Conservation (phyloP, 352 stramenopile species). For the Phytophthora aleatoria region DNA sequence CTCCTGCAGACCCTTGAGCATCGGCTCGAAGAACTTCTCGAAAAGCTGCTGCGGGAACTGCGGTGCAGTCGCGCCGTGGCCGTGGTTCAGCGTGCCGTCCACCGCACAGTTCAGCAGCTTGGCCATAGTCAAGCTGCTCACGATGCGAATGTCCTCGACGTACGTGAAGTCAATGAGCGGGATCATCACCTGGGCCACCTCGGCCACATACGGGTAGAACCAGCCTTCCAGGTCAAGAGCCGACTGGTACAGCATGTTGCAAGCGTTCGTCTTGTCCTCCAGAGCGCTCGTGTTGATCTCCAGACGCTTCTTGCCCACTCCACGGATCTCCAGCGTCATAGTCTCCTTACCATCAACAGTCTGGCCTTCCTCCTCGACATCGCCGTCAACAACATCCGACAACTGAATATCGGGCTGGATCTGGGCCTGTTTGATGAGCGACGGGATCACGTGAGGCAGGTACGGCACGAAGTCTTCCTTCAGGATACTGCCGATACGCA, state of each 20-base stretch:
- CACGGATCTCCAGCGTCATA: constrained; percentile 79
- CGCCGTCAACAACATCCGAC: constrained; percentile 62
- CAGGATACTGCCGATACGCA: constrained; percentile 86
- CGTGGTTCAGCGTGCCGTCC: constrained; percentile 72
- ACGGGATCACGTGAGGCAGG: constrained; percentile 80
- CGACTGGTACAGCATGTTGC: constrained; percentile 91
- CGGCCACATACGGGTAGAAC: constrained; percentile 85
- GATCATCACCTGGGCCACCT: constrained; percentile 77
- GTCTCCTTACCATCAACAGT: constrained; percentile 72
- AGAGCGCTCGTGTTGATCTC: constrained; percentile 89
- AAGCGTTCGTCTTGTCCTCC: constrained; percentile 87
- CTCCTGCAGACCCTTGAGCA: constrained; percentile 72
- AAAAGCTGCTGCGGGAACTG: constrained; percentile 85
- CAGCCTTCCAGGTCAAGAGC: constrained; percentile 80
- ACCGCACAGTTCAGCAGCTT: constrained; percentile 77
- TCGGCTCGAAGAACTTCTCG: constrained; percentile 74
- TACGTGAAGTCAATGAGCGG: constrained; percentile 85
- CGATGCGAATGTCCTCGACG: constrained; percentile 84
- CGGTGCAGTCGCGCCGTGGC: constrained; percentile 54
- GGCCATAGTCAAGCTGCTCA: constrained; percentile 76
- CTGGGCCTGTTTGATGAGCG: constrained; percentile 81
- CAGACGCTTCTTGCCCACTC: constrained; percentile 81
- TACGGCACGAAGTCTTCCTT: constrained; percentile 90
- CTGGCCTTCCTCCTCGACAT: constrained; percentile 59
- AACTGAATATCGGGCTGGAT: constrained; percentile 86